Conservation (phyloP, 495 filamentous ascomycete species). For the Cenococcum geophilum region DNA sequence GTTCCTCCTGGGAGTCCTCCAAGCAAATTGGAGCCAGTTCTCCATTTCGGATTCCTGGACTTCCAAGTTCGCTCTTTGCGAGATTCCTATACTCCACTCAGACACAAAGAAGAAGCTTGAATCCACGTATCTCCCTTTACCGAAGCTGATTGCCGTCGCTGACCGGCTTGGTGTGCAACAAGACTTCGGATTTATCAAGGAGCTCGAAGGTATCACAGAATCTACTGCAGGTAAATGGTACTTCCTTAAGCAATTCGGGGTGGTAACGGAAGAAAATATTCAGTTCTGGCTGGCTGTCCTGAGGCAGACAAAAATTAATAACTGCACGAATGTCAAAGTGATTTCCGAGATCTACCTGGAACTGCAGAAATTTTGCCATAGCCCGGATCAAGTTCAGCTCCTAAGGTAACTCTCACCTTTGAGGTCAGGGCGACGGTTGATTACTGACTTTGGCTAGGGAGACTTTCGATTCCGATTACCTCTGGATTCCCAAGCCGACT, state of each 20-base stretch:
- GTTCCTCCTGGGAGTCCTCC: constrained; percentile 1
- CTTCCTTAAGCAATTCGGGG: constrained; percentile 4
- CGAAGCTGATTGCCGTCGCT: constrained; percentile 4
- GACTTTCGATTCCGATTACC: background rate
- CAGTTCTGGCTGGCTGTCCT: constrained; percentile 7
- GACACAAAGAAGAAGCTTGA: background rate
- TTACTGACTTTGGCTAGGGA: background rate
- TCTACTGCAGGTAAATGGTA: constrained; percentile 1
- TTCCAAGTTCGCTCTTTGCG: background rate
- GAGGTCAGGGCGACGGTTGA: background rate
- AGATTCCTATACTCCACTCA: constrained; percentile 8
- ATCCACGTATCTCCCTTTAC: constrained; percentile 6
- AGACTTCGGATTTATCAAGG: constrained; percentile 6
- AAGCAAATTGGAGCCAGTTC: constrained; percentile 8
- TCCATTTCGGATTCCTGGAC: background rate
- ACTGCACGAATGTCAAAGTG: background rate
- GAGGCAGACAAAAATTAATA: background rate
- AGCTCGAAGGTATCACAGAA: constrained; percentile 8
- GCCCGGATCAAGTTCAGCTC: background rate
- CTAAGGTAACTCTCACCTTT: background rate
- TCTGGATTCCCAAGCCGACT: background rate
- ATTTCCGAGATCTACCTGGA: constrained; percentile 10
- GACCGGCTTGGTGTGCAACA: constrained; percentile 4
- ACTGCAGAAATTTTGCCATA: constrained; percentile 9
- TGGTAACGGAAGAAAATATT: background rate